These are phyloP conservation scores for Xylariaceae sp. DNA, from an alignment of 2,329 filamentous ascomycete genomes.

Conservation along the genomic window DNA sequence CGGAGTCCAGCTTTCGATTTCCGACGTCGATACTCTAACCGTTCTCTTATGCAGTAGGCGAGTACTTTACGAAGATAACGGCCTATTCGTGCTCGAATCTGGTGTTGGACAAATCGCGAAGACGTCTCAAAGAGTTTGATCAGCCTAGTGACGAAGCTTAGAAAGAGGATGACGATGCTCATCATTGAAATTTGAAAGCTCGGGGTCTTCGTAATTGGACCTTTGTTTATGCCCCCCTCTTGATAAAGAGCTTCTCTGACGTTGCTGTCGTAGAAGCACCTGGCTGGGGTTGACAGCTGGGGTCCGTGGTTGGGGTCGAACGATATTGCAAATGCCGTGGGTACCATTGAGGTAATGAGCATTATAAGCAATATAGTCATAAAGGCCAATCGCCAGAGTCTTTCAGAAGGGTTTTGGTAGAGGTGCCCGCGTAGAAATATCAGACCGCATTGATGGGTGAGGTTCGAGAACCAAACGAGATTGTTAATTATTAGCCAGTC, in stretches of 20 bases:
- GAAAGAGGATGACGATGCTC: not conserved
- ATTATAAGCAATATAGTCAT: conserved; percentile 1
- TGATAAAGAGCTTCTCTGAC: not conserved
- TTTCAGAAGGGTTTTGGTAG: conserved; percentile 1
- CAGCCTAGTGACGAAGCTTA: conserved; percentile 2
- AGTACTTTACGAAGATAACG: not conserved
- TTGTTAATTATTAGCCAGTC: conserved; percentile 7
- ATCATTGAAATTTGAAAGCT: conserved; percentile 1
- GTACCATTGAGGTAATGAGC: not conserved
- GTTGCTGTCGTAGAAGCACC: conserved; percentile 1
- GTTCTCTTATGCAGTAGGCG: not conserved
- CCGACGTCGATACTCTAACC: not conserved
- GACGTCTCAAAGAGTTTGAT: conserved; percentile 7
- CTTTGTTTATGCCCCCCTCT: not conserved
- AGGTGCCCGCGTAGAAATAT: conserved; percentile 7
- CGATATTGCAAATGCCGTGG: not conserved
- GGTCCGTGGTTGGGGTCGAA: not conserved
- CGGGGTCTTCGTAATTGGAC: not conserved
- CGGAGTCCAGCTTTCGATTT: not conserved
- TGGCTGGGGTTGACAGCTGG: conserved; percentile 1
- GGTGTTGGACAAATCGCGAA: not conserved
- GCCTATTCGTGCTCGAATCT: conserved; percentile 2
- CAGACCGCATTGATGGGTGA: conserved; percentile 6
- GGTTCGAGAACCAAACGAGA: conserved; percentile 12
- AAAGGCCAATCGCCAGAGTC: not conserved